Evolutionary conservation across 148 eudicot genomes (phyloP).

Genomic region (Pharnaceum exiguum): DNA sequence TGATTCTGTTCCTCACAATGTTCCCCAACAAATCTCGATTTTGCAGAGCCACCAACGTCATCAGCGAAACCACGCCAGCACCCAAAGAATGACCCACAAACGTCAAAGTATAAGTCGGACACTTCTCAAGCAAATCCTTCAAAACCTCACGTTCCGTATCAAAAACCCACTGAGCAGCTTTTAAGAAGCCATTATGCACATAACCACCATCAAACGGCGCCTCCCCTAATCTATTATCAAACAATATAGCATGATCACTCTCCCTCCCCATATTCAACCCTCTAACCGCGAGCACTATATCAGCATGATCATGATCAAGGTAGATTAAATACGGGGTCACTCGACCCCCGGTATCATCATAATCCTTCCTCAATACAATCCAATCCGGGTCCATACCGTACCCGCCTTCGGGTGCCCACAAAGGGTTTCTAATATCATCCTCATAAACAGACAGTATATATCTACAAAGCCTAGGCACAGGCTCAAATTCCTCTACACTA

Average conservation of each 20-base stretch:
- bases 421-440: conserved; percentile 75
- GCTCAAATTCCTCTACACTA: conserved; percentile 64
- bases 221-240: conserved; percentile 87
- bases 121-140: conserved; percentile 53
- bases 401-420: conserved; percentile 93
- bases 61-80: conserved; percentile 77
- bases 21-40: conserved; percentile 64
- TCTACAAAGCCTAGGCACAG: conserved; percentile 73
- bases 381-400: conserved; percentile 80
- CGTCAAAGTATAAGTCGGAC: conserved; percentile 74
- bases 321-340: conserved; percentile 81
- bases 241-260: conserved; percentile 64
- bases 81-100: conserved; percentile 95
- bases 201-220: conserved; percentile 80
- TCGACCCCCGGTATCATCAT: conserved; percentile 54
- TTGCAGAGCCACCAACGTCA: conserved; percentile 62
- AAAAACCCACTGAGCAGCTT: conserved; percentile 80
- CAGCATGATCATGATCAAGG: conserved; percentile 71
- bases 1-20: conserved; percentile 64
- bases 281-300: conserved; percentile 70
- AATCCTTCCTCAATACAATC: conserved; percentile 54
- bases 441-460: conserved; percentile 71
- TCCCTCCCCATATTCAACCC: conserved; percentile 83
- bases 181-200: conserved; percentile 86
- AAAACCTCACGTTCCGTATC: conserved; percentile 53